Evolutionary conservation across 2,329 filamentous ascomycete genomes (phyloP).

Genomic region (Cyphellophora europaea): DNA sequence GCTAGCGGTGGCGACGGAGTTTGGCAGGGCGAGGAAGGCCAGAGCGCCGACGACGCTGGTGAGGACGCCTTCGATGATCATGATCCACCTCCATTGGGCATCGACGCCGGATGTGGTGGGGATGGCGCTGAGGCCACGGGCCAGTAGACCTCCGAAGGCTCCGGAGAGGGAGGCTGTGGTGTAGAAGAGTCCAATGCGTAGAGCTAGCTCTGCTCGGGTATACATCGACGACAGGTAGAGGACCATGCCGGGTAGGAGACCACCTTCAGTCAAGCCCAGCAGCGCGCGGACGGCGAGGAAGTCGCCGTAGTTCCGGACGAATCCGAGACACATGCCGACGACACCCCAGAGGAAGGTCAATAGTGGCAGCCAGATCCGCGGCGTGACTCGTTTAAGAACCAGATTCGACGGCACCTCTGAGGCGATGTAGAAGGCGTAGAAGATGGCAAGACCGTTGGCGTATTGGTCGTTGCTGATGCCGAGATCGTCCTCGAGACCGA

Average conservation of each 20-base stretch:
- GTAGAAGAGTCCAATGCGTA: slow-evolving; percentile 71
- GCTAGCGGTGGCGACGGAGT: slow-evolving; percentile 66
- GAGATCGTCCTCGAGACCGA: slow-evolving; percentile 51
- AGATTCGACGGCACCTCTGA: slow-evolving; percentile 18
- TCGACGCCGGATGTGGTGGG: slow-evolving; percentile 37
- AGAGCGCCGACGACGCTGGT: slow-evolving; percentile 20
- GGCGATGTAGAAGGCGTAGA: slow-evolving; percentile 52
- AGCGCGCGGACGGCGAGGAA: slow-evolving; percentile 55
- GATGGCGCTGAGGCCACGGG: slow-evolving; percentile 84
- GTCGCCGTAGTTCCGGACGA: slow-evolving; percentile 33
- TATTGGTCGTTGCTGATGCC: slow-evolving; percentile 54
- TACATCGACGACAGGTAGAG: slow-evolving; percentile 49
- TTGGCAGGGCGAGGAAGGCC: slow-evolving; percentile 54
- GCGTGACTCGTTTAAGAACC: slow-evolving; percentile 17
- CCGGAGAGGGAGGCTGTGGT: slow-evolving; percentile 71
- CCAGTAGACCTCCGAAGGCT: slow-evolving; percentile 78
- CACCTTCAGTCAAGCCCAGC: slow-evolving; percentile 54
- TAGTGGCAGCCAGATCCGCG: slow-evolving; percentile 45
- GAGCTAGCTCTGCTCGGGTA: slow-evolving; percentile 64
- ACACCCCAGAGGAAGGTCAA: slow-evolving; percentile 50
- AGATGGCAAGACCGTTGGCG: slow-evolving; percentile 55
- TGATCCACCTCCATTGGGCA: slow-evolving; percentile 42
- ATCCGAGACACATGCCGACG: slow-evolving; percentile 37
- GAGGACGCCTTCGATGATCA: slow-evolving; percentile 37
- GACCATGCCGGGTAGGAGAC: slow-evolving; percentile 49